Percentiles rank a stretch among this genome's conserved stretches.
Evolutionary conservation across 2,329 filamentous ascomycete genomes (phyloP).

Genomic region (Fonsecaea nubica): DNA sequence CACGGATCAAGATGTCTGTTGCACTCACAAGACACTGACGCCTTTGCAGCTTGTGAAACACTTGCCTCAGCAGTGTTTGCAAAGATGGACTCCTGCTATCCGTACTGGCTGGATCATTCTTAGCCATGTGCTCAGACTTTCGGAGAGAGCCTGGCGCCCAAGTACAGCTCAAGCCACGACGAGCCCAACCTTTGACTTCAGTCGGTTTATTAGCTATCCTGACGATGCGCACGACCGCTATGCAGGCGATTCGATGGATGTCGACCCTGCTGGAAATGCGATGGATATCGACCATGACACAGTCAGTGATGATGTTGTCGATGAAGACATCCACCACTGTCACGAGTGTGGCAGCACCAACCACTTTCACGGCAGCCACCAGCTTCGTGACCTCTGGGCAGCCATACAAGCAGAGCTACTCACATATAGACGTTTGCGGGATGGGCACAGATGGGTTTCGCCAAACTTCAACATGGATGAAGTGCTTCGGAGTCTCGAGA

Average conservation of each 20-base stretch:
- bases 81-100: slow-evolving; percentile 29
- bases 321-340: not conserved
- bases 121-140: slow-evolving; percentile 38
- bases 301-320: not conserved
- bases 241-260: not conserved
- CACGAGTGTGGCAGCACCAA: too few relatives aligned
- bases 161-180: not conserved
- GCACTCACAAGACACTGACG: slow-evolving; percentile 40
- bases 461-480: slow-evolving; percentile 33
- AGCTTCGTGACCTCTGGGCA: slow-evolving; percentile 44
- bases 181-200: too few relatives aligned
- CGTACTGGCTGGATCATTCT: slow-evolving; percentile 40
- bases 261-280: not conserved
- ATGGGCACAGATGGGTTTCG: slow-evolving; percentile 40
- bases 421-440: slow-evolving; percentile 46
- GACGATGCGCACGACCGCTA: not conserved
- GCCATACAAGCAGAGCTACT: slow-evolving; percentile 48
- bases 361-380: not conserved
- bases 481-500: slow-evolving; percentile 27
- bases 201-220: not conserved
- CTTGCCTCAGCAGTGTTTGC: slow-evolving; percentile 9
- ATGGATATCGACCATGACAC: not conserved
- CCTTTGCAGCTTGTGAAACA: slow-evolving; percentile 36
- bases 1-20: slow-evolving; percentile 9
- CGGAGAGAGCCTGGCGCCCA: slow-evolving; percentile 14